These are phyloP conservation scores for Starmerella asiatica DNA, from an alignment of 805 yeast genomes.

Conservation along the genomic window DNA sequence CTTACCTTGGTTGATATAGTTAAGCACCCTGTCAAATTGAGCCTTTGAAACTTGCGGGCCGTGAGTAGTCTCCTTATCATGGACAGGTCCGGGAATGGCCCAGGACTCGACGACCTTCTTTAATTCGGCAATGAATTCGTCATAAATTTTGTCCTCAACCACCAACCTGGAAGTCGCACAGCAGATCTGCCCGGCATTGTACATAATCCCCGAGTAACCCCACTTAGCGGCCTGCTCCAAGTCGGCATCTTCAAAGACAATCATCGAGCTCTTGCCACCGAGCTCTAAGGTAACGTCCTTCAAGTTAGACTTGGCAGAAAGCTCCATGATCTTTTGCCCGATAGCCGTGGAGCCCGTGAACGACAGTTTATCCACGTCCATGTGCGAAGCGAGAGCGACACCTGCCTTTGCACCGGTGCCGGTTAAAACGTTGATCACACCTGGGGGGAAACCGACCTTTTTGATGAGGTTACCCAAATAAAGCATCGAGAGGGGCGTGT, in stretches of 20 bases:
- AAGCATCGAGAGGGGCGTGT: constrained; percentile 81
- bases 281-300: constrained; percentile 88
- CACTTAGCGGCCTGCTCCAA: constrained; percentile 60
- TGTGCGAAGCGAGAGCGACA: constrained; percentile 62
- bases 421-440: constrained; percentile 75
- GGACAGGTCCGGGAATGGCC: constrained; percentile 67
- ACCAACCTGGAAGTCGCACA: constrained; percentile 88
- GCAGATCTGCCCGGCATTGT: constrained; percentile 92
- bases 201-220: constrained; percentile 72
- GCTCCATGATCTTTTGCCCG: constrained; percentile 70
- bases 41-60: constrained; percentile 83
- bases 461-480: constrained; percentile 53
- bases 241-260: constrained; percentile 77
- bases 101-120: constrained; percentile 35
- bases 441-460: constrained; percentile 84
- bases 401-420: constrained; percentile 84
- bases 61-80: constrained; percentile 61
- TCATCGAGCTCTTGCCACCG: constrained; percentile 93
- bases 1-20: constrained; percentile 63
- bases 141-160: constrained; percentile 75
- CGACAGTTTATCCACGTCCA: constrained; percentile 74
- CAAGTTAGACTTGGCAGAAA: constrained; percentile 66
- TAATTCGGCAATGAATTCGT: constrained; percentile 53
- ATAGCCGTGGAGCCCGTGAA: constrained; percentile 91
- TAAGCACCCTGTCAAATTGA: constrained; percentile 67